Evolutionary conservation across 73 alveolate genomes (phyloP).

Genomic region (Paramecium sonneborni): DNA sequence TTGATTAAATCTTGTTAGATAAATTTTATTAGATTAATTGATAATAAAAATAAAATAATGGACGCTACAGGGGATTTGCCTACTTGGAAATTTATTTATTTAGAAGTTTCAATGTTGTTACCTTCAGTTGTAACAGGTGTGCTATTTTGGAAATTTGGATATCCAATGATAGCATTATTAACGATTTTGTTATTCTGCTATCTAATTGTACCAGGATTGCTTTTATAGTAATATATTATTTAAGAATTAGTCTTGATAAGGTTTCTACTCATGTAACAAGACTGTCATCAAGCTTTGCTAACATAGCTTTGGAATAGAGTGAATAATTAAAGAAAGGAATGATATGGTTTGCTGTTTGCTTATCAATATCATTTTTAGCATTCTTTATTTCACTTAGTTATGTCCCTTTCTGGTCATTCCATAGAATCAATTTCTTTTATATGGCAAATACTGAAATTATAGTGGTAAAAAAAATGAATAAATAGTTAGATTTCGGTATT

Average conservation of each 20-base stretch:
- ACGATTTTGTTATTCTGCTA: background rate
- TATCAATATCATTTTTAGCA: background rate
- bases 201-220: slow-evolving; percentile 10
- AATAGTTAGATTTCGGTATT: background rate
- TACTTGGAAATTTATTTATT: background rate
- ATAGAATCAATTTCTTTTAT: slow-evolving; percentile 20
- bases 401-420: slow-evolving; percentile 5
- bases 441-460: slow-evolving; percentile 1
- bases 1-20: background rate
- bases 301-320: background rate
- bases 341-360: background rate
- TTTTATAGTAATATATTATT: background rate
- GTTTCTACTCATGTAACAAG: slow-evolving; percentile 37
- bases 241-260: slow-evolving; percentile 6
- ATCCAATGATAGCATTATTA: slow-evolving; percentile 35
- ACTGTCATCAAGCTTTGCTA: slow-evolving; percentile 29
- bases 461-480: background rate
- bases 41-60: background rate
- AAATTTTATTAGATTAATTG: background rate
- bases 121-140: slow-evolving; percentile 24
- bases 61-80: slow-evolving; percentile 26
- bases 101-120: slow-evolving; percentile 45
- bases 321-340: background rate
- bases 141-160: slow-evolving; percentile 5
- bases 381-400: background rate